Conservation (phyloP, 73 alveolate genomes). For the Tetrahymena elliotti region DNA sequence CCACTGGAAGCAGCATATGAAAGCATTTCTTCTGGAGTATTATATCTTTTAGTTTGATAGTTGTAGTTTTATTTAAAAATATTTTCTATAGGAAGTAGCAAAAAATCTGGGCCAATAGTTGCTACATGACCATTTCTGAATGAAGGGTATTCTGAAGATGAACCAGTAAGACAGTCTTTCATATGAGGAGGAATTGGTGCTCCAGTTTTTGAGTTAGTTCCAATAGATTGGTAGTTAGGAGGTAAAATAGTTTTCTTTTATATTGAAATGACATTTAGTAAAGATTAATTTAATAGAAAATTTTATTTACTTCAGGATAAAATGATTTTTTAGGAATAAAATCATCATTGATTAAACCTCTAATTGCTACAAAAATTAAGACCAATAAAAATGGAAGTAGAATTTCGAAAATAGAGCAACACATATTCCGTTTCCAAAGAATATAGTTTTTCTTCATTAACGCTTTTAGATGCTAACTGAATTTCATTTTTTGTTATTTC, state of each 20-base stretch:
- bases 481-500: not conserved
- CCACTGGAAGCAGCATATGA: not conserved
- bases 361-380: not conserved
- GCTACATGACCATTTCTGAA: not conserved
- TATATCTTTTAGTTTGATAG: not conserved
- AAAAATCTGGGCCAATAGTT: not conserved
- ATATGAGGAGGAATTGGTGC: not conserved
- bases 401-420: not conserved
- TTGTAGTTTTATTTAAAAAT: not conserved
- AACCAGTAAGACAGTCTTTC: not conserved
- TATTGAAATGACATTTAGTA: not conserved
- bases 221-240: not conserved
- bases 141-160: not conserved
- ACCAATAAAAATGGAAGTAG: not conserved
- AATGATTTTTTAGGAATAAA: not conserved
- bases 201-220: not conserved
- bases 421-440: not conserved
- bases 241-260: not conserved
- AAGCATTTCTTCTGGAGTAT: not conserved
- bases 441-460: not conserved
- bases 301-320: not conserved
- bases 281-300: not conserved
- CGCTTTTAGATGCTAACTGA: not conserved
- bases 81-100: not conserved
- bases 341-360: not conserved